phyloP scores from a whole-genome alignment of 371 early-diverging fungal species.

The Saksenaea vasiformis region DNA sequence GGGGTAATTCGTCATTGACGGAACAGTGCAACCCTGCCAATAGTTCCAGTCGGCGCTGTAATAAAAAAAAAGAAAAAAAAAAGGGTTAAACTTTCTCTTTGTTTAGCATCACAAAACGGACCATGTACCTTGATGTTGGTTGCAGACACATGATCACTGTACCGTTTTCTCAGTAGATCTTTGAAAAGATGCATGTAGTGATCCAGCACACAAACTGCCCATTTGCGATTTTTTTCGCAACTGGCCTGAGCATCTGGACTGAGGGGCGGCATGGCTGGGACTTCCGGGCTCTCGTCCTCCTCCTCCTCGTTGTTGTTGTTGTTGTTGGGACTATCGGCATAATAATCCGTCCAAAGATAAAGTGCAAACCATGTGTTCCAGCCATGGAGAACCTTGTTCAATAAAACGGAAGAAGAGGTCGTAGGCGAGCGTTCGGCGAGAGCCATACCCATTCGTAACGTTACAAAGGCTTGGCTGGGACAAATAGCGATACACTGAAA shows the following conservation, averaged over 20 bases:
- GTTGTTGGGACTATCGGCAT: background rate
- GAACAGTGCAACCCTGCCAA: background rate
- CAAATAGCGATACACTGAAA: conserved; percentile 35
- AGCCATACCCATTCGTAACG: conserved; percentile 21
- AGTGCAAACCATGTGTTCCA: conserved; percentile 24
- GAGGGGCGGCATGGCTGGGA: background rate
- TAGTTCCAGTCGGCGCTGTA: background rate
- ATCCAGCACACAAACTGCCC: conserved; percentile 21
- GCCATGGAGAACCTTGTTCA: conserved; percentile 10
- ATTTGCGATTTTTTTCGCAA: conserved; percentile 8
- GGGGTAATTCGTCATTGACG: background rate
- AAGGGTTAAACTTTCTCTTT: background rate
- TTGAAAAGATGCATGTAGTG: conserved; percentile 20
- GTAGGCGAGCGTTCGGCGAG: conserved; percentile 15
- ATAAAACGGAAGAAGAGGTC: background rate
- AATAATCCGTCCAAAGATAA: conserved; percentile 10
- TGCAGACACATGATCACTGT: conserved; percentile 5
- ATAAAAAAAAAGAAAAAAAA: background rate
- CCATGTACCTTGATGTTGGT: conserved; percentile 15
- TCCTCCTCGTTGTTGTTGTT: conserved; percentile 11
- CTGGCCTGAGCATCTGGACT: background rate
- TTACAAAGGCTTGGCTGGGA: conserved; percentile 37
- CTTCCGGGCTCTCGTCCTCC: background rate
- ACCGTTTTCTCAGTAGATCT: conserved; percentile 3
- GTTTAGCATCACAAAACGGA: background rate